Base-by-base conservation (phyloP, 805 yeast genomes). In the Yarrowia sp. region DNA sequence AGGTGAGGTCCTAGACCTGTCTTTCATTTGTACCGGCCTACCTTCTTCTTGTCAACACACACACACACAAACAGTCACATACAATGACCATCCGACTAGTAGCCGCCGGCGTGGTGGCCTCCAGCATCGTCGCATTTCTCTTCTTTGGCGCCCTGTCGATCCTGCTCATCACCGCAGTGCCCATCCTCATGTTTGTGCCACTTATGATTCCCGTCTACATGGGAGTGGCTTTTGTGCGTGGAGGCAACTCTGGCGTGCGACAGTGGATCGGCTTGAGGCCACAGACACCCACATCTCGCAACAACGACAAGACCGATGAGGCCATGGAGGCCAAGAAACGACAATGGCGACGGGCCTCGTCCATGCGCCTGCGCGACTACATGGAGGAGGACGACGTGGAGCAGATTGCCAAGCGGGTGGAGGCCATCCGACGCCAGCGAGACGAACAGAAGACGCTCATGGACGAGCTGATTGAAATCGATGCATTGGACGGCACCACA, bases 271-370 rank as follows among this genome's bases (percentile, higher is more conserved):
- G 64, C 4, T 22, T 58, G 22, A 14, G 51, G 11, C 51, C 64
- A 43, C 42, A 43, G 18, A 58, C 64, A 3, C 64, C 64, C 14
- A 58, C 61, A 13, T 39, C 61, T 13, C 36, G 61, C 10, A 55
- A 41, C 61, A 55, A 55, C 47, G 61, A 55, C 61, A 55, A 55
- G 36, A 55, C 61, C 13, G 61, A 55, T 17, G 61, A 39, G 38
- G 61, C 74, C 36, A 39, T 55, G 61, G 61, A 55, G 31, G 61
- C 45, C 17, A 55, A 55, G n/a, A 55, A 55, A n/a, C 61, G 61
- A 2, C 61, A 55, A 13, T 55, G 61, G 61, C 61, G 47, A 31
- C 61, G 61, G 38, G 47, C 47, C 3, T 55, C 61, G 18, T 39
- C 61, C 38, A 15, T 41, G 47, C 47, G 61, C 0, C 61, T 55